Percentiles rank a stretch among this genome's conserved stretches.
phyloP scores from a whole-genome alignment of 495 filamentous ascomycete species.

The Beverwykella pulmonaria region DNA sequence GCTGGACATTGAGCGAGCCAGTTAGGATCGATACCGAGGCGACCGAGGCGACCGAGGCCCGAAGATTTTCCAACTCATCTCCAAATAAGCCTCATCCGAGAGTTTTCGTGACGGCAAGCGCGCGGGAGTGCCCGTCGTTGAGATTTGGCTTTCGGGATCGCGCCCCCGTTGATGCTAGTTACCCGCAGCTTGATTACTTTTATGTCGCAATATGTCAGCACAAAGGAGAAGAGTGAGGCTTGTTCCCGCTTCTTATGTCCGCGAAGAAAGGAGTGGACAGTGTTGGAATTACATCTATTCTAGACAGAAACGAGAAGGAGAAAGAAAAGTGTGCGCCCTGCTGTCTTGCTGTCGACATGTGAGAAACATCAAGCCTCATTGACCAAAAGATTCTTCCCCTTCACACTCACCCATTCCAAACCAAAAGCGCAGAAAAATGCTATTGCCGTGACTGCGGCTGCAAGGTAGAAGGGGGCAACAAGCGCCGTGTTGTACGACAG shows the following conservation, averaged over 20 bases:
- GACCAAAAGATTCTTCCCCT: slow-evolving; percentile 26
- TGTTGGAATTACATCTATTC: no score
- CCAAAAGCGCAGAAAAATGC: slow-evolving; percentile 18
- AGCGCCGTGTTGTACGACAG: slow-evolving; percentile 26
- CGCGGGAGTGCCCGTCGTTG: neutral
- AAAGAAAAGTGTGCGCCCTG: no score
- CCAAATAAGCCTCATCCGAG: neutral
- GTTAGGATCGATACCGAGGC: neutral
- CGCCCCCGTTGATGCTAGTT: neutral
- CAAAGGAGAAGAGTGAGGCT: no score
- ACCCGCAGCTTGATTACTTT: neutral
- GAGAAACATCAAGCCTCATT: neutral
- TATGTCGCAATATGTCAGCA: no score
- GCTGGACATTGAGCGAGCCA: neutral
- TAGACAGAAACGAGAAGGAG: no score
- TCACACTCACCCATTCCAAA: slow-evolving; percentile 28
- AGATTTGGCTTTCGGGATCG: neutral
- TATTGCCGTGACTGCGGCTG: slow-evolving; percentile 6
- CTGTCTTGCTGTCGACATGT: no score
- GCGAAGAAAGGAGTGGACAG: no score
- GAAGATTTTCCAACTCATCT: neutral
- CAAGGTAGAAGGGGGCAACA: slow-evolving; percentile 22
- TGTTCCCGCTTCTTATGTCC: no score
- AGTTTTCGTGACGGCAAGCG: neutral
- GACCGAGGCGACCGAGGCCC: neutral